Conservation (phyloP, 2,329 filamentous ascomycete species). For the Trichoderma koningiopsis region DNA sequence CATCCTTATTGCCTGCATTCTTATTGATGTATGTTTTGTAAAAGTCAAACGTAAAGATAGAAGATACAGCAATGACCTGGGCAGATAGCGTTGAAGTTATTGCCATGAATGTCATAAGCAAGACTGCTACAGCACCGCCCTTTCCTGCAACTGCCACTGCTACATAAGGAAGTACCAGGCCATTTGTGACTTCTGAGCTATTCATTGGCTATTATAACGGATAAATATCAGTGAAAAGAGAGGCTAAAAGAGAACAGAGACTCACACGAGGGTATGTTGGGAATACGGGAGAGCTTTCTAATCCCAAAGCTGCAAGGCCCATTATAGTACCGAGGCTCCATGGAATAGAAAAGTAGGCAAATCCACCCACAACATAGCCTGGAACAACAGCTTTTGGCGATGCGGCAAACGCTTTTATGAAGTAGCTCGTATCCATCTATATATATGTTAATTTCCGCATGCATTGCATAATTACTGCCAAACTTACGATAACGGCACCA, state of each 20-base stretch:
- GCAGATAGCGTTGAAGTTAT: constrained; percentile 2
- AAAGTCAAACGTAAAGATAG: constrained; percentile 19
- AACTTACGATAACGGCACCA: constrained; percentile 12
- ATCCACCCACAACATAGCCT: background rate
- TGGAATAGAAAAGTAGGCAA: constrained; percentile 5
- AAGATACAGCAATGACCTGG: constrained; percentile 6
- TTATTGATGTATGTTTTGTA: constrained; percentile 15
- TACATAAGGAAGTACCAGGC: constrained; percentile 16
- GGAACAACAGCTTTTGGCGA: constrained; percentile 8
- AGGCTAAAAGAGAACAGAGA: fast-evolving
- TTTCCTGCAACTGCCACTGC: constrained; percentile 16
- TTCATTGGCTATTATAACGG: background rate
- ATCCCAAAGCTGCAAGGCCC: constrained; percentile 13
- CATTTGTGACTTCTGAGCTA: background rate
- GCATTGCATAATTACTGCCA: fast-evolving
- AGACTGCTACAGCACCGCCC: constrained; percentile 1
- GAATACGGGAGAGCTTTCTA: background rate
- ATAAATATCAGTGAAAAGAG: background rate
- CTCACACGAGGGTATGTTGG: constrained; percentile 16
- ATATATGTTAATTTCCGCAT: background rate
- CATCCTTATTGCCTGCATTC: constrained; percentile 8
- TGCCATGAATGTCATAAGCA: constrained; percentile 13
- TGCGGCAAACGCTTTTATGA: constrained; percentile 15
- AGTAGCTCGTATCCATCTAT: constrained; percentile 16
- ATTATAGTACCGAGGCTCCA: constrained; percentile 16